These are phyloP conservation scores for Raddia distichophylla DNA, from an alignment of 176 grass and related monocot genomes.

Conservation along the genomic window DNA sequence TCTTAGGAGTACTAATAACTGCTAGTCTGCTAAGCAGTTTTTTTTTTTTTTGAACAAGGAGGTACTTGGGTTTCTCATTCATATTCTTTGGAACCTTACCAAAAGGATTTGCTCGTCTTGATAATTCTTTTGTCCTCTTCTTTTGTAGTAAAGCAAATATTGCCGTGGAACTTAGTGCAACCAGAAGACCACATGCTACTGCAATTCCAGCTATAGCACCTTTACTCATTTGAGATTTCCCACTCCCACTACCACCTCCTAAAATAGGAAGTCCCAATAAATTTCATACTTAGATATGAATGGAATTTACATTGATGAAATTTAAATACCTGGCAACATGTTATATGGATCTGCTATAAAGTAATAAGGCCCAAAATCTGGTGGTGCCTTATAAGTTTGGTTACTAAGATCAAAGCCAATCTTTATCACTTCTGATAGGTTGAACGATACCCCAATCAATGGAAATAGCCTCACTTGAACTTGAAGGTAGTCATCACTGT, in stretches of 20 bases:
- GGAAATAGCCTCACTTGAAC: slow-evolving; percentile 68
- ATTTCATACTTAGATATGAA: slow-evolving; percentile 22
- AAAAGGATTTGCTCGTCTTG: slow-evolving; percentile 66
- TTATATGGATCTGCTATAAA: slow-evolving; percentile 52
- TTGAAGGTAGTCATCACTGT: slow-evolving; percentile 52
- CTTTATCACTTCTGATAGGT: slow-evolving; percentile 40
- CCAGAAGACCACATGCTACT: slow-evolving; percentile 55
- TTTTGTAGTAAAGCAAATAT: slow-evolving; percentile 67
- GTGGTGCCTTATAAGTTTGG: slow-evolving; percentile 56
- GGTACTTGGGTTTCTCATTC: slow-evolving; percentile 12
- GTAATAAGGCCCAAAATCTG: slow-evolving; percentile 73
- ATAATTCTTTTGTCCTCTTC: slow-evolving; percentile 46
- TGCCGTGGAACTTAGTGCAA: slow-evolving; percentile 51
- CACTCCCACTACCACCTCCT: slow-evolving; percentile 53
- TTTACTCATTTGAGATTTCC: slow-evolving; percentile 50
- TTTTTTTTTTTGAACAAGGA: too few relatives aligned
- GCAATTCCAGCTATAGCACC: slow-evolving; percentile 67
- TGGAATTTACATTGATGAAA: slow-evolving; percentile 8
- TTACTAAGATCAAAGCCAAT: slow-evolving; percentile 61
- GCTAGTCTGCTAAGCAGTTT: too few relatives aligned
- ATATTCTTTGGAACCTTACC: slow-evolving; percentile 52
- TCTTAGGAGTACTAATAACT: background rate
- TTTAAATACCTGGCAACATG: slow-evolving; percentile 47
- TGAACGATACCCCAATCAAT: slow-evolving; percentile 49
- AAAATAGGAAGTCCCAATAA: slow-evolving; percentile 26